Evolutionary conservation across 148 eudicot genomes (phyloP), one percentile per base, ranked within the genome.

Genomic region (Rhododendron griersonianum): DNA sequence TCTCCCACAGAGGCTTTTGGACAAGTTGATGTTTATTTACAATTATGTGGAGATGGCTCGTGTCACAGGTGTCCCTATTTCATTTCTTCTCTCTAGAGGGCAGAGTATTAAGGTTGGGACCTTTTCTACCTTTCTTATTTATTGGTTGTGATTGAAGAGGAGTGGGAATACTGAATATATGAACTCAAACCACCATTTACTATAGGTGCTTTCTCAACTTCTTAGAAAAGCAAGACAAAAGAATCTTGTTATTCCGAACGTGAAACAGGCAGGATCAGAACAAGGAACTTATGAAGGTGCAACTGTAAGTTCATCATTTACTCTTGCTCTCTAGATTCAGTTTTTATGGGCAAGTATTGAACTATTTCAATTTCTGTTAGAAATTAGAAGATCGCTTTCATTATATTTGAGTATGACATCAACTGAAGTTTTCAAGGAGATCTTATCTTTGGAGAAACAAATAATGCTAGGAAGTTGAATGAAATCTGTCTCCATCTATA

Each of bases 41-140:
- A 98, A 98, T 91, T 98, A 98, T 88, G 96, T 98, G 85, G 99
- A 98, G 93, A 98, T 98, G 99, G 98, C 98, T 85, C 91, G 99
- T 86, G 99, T 98, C 74, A 98, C 99, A 8, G 98, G 99, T 90
- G 99, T 98, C 81, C 99, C 99, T 80, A 92, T 98, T 85, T 98
- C 99, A 28, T 98, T 95, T 94, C 98, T 98, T 77, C 96, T 98
- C 45, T 93, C 99, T 83, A 94, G 99, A 87, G 99, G 99, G 78
- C 99, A 98, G 90, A 98, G 99, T 86, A 98, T 98, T 80, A 98
- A 98, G 99, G 99, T 97, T 71, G 78, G 50, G 61, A 50, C 45
- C 48, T 78, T 78, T 76, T 82, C 55, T 61, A 63, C 73, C 80
- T 47, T 80, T 53, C 80, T 55, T 11, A 4, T 25, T 7, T 82